Evolutionary conservation across 768 basidiomycete species (phyloP), one percentile per base, ranked within the genome.

Genomic region (Termitomyces sp.): DNA sequence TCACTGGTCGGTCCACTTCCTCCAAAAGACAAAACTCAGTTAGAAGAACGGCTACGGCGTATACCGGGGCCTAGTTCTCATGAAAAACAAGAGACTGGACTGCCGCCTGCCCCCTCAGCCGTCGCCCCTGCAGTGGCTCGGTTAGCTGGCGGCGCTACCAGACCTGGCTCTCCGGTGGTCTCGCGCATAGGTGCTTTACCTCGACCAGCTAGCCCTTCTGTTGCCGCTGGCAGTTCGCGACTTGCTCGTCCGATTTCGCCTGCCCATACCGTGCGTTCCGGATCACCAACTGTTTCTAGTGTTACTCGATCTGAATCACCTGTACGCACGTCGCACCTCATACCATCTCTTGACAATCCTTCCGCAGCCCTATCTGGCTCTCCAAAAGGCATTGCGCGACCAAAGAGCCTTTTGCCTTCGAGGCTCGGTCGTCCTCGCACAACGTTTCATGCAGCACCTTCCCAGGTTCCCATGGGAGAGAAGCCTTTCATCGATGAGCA

Each of bases 1-100:
- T 73, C 80, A 11, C 70, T 88, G 10, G 89, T 94, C 41, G 91
- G 91, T 1, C 61, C 77, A 9, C 73, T 97, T 27, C 80, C 87
- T 42, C 75, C 89, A 5, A 96, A 96, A 68, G 94, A 95, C 64
- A 94, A 90, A 64, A 93, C 92, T 9, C 91, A 94, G 63, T 80
- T 97, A 29, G 94, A 96, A 68, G 94, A 95, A 64, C 82, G 92
- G 7, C 72, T 97, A 27, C 86, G 90, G 43, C 87, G 91, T 32
- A 83, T 92, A n/a, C 75, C 85, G 29, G 87, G 86, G 6, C 83
- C 88, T 31, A 82, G 81, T 60, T 73, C 73, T 29, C 71, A 72
- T 59, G 75, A 76, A 15, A 78, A 76, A 59, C 64, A 67, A 20
- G 72, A 76, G 20, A 35, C 52, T 7, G 43, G 56, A n/a, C 32